Base-by-base conservation (phyloP, 805 yeast species). In the Lipomyces kockii region DNA sequence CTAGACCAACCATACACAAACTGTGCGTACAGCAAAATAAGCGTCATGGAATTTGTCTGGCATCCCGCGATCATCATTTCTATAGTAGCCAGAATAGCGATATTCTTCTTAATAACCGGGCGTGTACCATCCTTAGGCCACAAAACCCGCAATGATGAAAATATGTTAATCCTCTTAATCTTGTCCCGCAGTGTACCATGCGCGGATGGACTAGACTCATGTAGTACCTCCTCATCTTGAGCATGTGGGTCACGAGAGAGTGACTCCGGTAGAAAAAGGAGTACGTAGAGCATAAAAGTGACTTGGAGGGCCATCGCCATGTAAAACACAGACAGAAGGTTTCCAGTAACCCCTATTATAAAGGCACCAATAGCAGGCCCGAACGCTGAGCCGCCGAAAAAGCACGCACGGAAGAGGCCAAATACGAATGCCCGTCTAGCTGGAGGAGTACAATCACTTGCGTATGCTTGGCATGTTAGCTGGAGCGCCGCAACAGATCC, bases 391-490 rank as follows among this genome's bases (percentile, higher is more conserved):
- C 77, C 76, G 9, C 61, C 72, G 68, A 74, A 76, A 52, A 75
- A 22, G 51, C 64, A 55, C 8, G 76, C 73, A 25, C 76, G 75
- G n/a, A 74, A 37, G 12, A 67, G 51, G 11, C 74, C 74, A 68
- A 81, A 73, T 61, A 74, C 75, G 54, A 61, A 56, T 6, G 76
- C 74, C 68, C 97, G 80, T 61, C 84, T 81, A 37, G 80, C 81
- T 0, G 90, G 83, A 27, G 86, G 87, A 6, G 87, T 87, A 53
- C 90, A 86, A 78, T 92, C 97, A 3, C 91, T 81, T 20, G 90
- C 82, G 74, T 91, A 92, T 67, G 93, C 86, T 74, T 87, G 88
- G 11, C 86, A 79, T 34, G 89, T 78, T 8, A 89, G 84, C 58
- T 89, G 71, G 29, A 87, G 72, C 4, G 87, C 82, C 67, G 85